phyloP scores from a whole-genome alignment of 768 basidiomycete species.

The Punctularia strigosozonata region DNA sequence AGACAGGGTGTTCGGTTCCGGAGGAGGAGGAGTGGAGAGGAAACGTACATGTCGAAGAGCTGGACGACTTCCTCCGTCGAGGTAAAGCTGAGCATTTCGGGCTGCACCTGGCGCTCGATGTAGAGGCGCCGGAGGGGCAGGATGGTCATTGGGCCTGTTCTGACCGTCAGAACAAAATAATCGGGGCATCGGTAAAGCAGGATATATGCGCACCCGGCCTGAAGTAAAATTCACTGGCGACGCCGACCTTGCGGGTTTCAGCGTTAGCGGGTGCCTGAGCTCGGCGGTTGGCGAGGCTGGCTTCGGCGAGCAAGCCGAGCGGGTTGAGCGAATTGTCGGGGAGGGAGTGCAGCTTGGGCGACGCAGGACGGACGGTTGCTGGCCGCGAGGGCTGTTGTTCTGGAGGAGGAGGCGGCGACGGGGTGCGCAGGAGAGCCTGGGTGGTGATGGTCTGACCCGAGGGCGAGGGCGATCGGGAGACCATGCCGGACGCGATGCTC shows the following conservation, averaged over 20 bases:
- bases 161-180: not conserved
- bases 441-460: conserved; percentile 33
- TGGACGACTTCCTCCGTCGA: conserved; percentile 82
- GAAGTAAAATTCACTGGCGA: conserved; percentile 84
- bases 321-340: conserved; percentile 92
- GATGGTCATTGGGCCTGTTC: conserved; percentile 75
- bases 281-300: conserved; percentile 65
- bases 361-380: conserved; percentile 19
- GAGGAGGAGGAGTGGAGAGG: conserved; percentile 3
- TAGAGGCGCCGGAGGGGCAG: conserved; percentile 70
- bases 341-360: conserved; percentile 81
- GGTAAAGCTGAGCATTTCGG: conserved; percentile 88
- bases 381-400: conserved; percentile 13
- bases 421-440: conserved; percentile 45
- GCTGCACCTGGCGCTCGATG: conserved; percentile 84
- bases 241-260: conserved; percentile 48
- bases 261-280: conserved; percentile 33
- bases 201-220: conserved; percentile 55
- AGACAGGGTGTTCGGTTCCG: conserved; percentile 5
- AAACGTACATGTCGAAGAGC: conserved; percentile 77
- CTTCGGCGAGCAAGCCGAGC: conserved; percentile 84
- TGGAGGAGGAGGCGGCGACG: conserved; percentile 34
- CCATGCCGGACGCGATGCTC: conserved; percentile 62
- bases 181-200: not conserved
- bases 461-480: conserved; percentile 75